Evolutionary conservation across 208 protist genomes (phyloP), one percentile per base, ranked within the genome.

Genomic region (Wallacemonas sp.): DNA sequence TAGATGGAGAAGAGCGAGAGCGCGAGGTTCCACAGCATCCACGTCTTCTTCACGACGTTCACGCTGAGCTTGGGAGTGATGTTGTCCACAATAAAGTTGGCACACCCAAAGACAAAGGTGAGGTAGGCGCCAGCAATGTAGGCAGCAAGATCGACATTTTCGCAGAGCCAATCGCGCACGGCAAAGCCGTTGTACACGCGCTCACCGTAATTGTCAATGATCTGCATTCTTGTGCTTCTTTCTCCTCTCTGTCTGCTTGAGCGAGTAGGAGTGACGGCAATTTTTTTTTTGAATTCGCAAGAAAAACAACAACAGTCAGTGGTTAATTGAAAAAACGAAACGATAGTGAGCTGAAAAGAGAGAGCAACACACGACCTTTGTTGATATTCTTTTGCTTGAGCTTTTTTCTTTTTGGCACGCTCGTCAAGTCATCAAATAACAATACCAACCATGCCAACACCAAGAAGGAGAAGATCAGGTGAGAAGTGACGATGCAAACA

Each of bases 11-110:
- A 97, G 42, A 87, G 71, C 5, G 87, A 82, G 32, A 98, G 81
- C 11, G 76, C 48, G 5, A 92, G 52, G 65, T 98, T 98, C 92
- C 94, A 97, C 10, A 92, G 3, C 52, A 82, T 87, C 81, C 81
- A 87, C 29, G 55, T 20, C 68, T 75, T 81, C 67, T 82, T 83
- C 45, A 87, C 82, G 55, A 89, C 49, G 14, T 59, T 31, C 7
- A 82, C 31, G 22, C 82, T 70, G 10, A 86, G 77, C 26, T 91
- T 85, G 20, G 79, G 61, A 10, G 81, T 49, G 25, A 79, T 66
- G 14, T 82, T 48, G 45, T 79, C 44, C 36, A 82, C 38, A 49
- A 88, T 67, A 29, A 79, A 23, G 38, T 59, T 25, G 0, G 82
- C 79, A 2, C 82, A 76, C 3, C 39, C 73, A 61, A 88, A 88